Evolutionary conservation across 768 basidiomycete species (phyloP), one percentile per base, ranked within the genome.

Genomic region (Mycena albidolilacea): DNA sequence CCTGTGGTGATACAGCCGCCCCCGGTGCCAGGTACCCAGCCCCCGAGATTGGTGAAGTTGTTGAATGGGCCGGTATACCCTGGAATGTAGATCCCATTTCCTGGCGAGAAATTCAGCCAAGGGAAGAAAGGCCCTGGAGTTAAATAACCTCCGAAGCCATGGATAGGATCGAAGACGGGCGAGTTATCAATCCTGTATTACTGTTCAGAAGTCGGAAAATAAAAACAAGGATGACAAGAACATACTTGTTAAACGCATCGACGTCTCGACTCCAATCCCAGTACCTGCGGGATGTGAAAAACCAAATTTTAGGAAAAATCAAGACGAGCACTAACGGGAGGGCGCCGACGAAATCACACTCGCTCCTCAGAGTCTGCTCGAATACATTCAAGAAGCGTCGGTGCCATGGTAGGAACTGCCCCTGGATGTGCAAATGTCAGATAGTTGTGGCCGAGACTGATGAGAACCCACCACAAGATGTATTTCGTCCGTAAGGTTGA

Each of bases 391-490:
- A 66, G 44, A 81, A 79, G 23, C 75, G 77, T 11, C 82, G 76
- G 61, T 82, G 82, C 82, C 82, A 82, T 6, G 81, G 79, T 14
- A 82, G 68, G 60, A 82, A 82, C 39, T 82, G 78, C 12, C 81
- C 82, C 79, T 81, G 50, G 9, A 39, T 43, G 43, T 6, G 11
- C 2, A 59, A 38, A 21, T 12, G 30, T 58, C 5, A 35, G 62
- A 46, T 17, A 11, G 35, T 17, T 23, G 44, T 12, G 7, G 38
- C 3, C 12, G 12, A 19, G 12, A n/a, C 43, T 37, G 8, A 1
- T 23, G 23, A 12, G 43, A 17, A 60, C 75, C 19, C 30, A 78
- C 78, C 12, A 78, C 77, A 23, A 30, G 30, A 30, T 30, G 30
- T 30, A 30, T 30, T 30, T 30, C 30, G 30, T 30, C 30, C 30